Conservation (phyloP, 371 early-diverging fungal genomes). For the Lichtheimia ramosa region DNA sequence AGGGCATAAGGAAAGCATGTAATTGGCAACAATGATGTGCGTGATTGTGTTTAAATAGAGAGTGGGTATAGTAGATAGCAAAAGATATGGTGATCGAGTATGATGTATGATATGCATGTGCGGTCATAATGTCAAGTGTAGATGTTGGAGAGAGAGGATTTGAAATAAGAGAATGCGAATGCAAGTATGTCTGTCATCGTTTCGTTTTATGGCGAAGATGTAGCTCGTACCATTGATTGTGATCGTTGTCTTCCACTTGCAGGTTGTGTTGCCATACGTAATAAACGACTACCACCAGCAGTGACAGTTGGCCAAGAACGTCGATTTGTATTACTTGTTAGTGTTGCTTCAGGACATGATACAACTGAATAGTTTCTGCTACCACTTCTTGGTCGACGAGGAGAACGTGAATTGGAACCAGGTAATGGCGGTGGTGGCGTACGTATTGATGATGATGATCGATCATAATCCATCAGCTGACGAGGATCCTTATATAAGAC, state of each 20-base stretch:
- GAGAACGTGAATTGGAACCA: not conserved
- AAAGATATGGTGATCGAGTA: not conserved
- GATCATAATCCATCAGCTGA: constrained; percentile 8
- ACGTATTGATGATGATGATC: not conserved
- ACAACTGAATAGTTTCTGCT: constrained; percentile 7
- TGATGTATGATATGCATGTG: not conserved
- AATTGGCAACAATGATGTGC: not conserved
- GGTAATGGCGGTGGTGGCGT: constrained; percentile 2
- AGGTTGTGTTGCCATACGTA: constrained; percentile 11
- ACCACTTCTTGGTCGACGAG: constrained; percentile 2
- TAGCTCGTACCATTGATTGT: constrained; percentile 11
- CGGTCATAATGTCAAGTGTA: not conserved
- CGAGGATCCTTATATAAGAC: constrained; percentile 11
- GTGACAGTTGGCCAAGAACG: constrained; percentile 13
- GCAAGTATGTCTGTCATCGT: not conserved
- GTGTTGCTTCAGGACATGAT: constrained; percentile 1
- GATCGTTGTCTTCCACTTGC: constrained; percentile 1
- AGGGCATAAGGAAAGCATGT: not conserved
- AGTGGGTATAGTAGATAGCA: not conserved
- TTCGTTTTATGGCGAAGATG: constrained; percentile 10
- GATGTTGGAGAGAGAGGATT: not conserved
- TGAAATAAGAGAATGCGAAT: not conserved
- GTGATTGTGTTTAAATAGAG: not conserved
- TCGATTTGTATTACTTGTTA: not conserved
- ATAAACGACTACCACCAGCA: constrained; percentile 5